A percentile compares a stretch with the other conserved stretches of the same genome.
phyloP scores from a whole-genome alignment of 2,329 filamentous ascomycete genomes.

The Diaporthe ilicicola region DNA sequence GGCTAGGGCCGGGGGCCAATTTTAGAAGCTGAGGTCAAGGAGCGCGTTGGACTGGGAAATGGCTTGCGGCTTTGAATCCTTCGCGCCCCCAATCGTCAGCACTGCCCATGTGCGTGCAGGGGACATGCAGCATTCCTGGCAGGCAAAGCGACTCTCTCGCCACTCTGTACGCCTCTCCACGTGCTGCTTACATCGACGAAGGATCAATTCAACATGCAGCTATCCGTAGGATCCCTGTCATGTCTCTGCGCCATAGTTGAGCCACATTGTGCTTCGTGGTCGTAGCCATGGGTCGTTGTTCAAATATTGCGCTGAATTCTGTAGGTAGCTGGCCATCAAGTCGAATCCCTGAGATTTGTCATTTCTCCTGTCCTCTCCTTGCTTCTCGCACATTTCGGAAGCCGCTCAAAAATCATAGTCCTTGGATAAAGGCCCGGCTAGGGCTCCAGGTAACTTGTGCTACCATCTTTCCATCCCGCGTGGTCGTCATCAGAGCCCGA shows the following conservation, averaged over 20 bases:
- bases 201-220: not conserved
- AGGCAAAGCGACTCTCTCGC: not conserved
- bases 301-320: not conserved
- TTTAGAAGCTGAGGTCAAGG: conserved; percentile 11
- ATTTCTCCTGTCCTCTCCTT: not conserved
- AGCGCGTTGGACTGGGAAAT: not conserved
- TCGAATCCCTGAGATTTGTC: not conserved
- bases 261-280: not conserved
- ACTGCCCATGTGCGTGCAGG: not conserved
- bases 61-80: conserved; percentile 6
- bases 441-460: not conserved
- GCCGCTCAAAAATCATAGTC: conserved; percentile 4
- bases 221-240: not conserved
- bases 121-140: not conserved
- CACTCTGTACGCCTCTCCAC: not conserved
- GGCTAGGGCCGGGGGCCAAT: not conserved
- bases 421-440: not conserved
- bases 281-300: not conserved
- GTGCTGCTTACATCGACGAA: not conserved
- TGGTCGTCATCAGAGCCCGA: not conserved
- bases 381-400: not conserved
- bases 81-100: not conserved
- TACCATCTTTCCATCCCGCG: not conserved
- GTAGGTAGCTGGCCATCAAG: not conserved
- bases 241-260: not conserved